These are phyloP conservation scores for Pseudonitzschia multistriata DNA, from an alignment of 108 stramenopile species.

Conservation along the genomic window DNA sequence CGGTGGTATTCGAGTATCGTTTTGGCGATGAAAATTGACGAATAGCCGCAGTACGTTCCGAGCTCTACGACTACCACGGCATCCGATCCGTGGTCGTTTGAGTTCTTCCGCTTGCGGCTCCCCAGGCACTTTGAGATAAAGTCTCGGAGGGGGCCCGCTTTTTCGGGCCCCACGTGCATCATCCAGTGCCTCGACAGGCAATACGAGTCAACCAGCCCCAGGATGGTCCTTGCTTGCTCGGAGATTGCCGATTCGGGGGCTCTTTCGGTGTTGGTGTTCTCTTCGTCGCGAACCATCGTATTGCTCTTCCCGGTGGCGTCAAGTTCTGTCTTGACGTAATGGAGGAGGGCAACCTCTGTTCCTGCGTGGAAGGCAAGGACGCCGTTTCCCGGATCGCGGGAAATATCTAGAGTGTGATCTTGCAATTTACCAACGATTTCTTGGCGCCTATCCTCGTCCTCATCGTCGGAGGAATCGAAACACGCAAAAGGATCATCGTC, in stretches of 20 bases:
- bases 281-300: background rate
- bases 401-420: background rate
- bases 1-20: slow-evolving; percentile 20
- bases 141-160: slow-evolving; percentile 47
- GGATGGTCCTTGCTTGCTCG: slow-evolving; percentile 8
- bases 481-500: slow-evolving; percentile 45
- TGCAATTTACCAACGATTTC: too few relatives aligned
- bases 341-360: slow-evolving; percentile 61
- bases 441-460: slow-evolving; percentile 15
- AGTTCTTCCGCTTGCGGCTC: slow-evolving; percentile 10
- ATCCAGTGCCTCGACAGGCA: slow-evolving; percentile 84
- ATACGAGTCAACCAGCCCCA: slow-evolving; percentile 66
- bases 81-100: background rate
- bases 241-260: background rate
- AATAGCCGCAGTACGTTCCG: slow-evolving; percentile 90
- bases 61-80: slow-evolving; percentile 50
- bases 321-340: slow-evolving; percentile 52
- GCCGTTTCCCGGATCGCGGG: slow-evolving; percentile 52
- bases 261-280: background rate
- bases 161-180: slow-evolving; percentile 89
- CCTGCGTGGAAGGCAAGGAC: slow-evolving; percentile 56
- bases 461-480: slow-evolving; percentile 44
- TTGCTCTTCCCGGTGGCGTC: background rate
- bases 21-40: slow-evolving; percentile 56
- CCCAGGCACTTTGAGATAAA: slow-evolving; percentile 31